Base-by-base conservation (phyloP, 495 filamentous ascomycete species). In the Tuber calosporum region DNA sequence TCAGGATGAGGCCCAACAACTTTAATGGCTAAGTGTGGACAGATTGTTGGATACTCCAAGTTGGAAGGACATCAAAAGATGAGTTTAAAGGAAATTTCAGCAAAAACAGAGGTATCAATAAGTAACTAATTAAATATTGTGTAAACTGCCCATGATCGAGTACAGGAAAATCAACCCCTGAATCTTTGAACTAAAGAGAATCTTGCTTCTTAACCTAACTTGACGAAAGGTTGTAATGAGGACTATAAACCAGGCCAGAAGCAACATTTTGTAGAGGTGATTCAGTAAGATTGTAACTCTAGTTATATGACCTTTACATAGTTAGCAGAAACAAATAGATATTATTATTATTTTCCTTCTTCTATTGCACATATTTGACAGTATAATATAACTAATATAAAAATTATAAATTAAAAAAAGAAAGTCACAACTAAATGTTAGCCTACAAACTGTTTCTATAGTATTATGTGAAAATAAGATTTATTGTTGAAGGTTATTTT, bases 321-420 rank as follows among this genome's bases (percentile, higher is more conserved):
- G 68, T 67, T 75, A 62, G 74, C 74, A 22, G 69, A 75, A 75
- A 71, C 72, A 75, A 71, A 71, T 75, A 66, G 40, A n/a, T n/a
- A n/a, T n/a, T n/a, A n/a, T n/a, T n/a, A n/a, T 67, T 68, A 43
- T 71, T 73, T 66, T 42, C 69, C 40, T 68, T 7, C n/a, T 37
- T 37, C n/a, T n/a, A n/a, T 73, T n/a, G 1, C 11, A 1, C 38
- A 38, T 13, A 42, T 9, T 42, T 11, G 9, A 42, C 4, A 15
- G 13, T 42, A 9, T 39, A 39, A 39, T 38, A 38, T 38, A 38
- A 3, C 2, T 38, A 38, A 2, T 3, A 38, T 43, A 43, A 20
- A 1, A 19, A 20, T 1, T 45, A 45, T 13, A 13, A 2, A 41
- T 41, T 0, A 1, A 15, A 17, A 15, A 17, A 42, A 20, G 5